Evolutionary conservation across 371 early-diverging fungal genomes (phyloP).

Genomic region (Apophysomyces ossiformis): DNA sequence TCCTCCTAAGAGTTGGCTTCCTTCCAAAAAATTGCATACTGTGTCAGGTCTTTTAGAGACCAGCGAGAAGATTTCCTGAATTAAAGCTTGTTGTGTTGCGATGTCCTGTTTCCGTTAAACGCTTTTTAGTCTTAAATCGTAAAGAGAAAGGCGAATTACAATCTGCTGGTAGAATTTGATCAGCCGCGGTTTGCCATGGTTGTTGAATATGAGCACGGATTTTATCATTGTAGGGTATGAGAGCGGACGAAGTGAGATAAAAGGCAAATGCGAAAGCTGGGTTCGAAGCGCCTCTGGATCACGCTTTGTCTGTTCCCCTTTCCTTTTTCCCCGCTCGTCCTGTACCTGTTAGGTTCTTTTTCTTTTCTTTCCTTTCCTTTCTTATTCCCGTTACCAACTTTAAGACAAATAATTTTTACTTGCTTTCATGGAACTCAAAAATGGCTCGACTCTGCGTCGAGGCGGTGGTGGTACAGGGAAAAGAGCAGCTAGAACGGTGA

Average conservation of each 20-base stretch:
- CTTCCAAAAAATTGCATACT: constrained; percentile 92
- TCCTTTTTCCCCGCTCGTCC: constrained; percentile 1
- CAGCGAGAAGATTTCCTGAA: constrained; percentile 84
- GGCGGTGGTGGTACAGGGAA: constrained; percentile 31
- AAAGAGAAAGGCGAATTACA: constrained; percentile 43
- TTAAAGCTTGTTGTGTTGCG: constrained; percentile 77
- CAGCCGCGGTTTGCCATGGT: constrained; percentile 93
- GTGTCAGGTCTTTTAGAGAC: constrained; percentile 86
- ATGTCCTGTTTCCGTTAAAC: constrained; percentile 63
- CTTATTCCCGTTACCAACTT: constrained; percentile 8
- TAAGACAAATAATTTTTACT: not conserved
- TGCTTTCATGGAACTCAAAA: constrained; percentile 15
- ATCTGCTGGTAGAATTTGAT: constrained; percentile 92
- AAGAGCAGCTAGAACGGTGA: constrained; percentile 28
- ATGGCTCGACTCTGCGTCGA: constrained; percentile 29
- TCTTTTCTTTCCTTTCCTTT: constrained; percentile 3
- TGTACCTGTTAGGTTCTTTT: constrained; percentile 2
- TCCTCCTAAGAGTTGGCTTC: constrained; percentile 82
- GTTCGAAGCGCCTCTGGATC: not conserved
- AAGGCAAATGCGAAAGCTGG: not conserved
- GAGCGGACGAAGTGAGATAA: not conserved
- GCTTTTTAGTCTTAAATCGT: not conserved
- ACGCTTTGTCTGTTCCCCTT: not conserved
- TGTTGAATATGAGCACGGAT: constrained; percentile 95
- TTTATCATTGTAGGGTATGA: constrained; percentile 69